These are phyloP conservation scores for Bryum argenteum DNA, from an alignment of 225 moss, liverwort and hornwort genomes.

Conservation along the genomic window DNA sequence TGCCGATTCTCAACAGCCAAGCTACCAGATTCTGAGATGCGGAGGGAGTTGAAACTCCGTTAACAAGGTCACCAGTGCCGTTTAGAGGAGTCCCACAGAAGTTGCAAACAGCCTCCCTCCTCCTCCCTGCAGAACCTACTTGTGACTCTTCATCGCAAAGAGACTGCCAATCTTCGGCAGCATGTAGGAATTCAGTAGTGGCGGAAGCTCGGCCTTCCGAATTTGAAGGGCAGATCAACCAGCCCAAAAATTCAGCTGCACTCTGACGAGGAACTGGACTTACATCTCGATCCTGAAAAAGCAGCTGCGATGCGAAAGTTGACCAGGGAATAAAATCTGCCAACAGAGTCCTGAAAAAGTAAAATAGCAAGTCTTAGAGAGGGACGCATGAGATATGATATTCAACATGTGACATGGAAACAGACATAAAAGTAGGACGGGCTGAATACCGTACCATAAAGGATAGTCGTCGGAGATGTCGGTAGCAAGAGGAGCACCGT, in stretches of 20 bases:
- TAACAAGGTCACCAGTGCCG: slow-evolving; percentile 22
- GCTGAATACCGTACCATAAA: slow-evolving; percentile 30
- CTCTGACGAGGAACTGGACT: slow-evolving; percentile 25
- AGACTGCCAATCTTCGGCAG: slow-evolving; percentile 40
- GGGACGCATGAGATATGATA: neutral
- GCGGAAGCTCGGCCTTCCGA: slow-evolving; percentile 34
- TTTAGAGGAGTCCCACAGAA: slow-evolving; percentile 34
- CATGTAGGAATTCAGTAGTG: slow-evolving; percentile 29
- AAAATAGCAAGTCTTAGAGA: slow-evolving; percentile 19
- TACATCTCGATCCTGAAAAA: slow-evolving; percentile 30
- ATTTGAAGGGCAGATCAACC: slow-evolving; percentile 50
- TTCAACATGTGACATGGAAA: slow-evolving; percentile 6
- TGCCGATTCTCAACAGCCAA: slow-evolving; percentile 36
- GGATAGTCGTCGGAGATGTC: neutral
- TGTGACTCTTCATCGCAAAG: slow-evolving; percentile 20
- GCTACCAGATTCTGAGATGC: slow-evolving; percentile 25
- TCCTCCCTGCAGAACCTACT: neutral
- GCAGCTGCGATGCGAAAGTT: slow-evolving; percentile 38
- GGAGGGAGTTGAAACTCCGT: slow-evolving; percentile 25
- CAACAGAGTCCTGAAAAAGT: slow-evolving; percentile 39
- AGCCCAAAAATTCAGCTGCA: slow-evolving; percentile 44
- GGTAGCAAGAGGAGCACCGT: no score
- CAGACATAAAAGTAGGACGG: neutral
- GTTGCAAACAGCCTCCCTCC: slow-evolving; percentile 27
- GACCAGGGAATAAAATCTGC: slow-evolving; percentile 48